Percentiles rank a stretch among this genome's conserved stretches.
These are phyloP conservation scores for Aspergillus heteromorphus DNA, from an alignment of 495 filamentous ascomycete genomes.

Conservation along the genomic window DNA sequence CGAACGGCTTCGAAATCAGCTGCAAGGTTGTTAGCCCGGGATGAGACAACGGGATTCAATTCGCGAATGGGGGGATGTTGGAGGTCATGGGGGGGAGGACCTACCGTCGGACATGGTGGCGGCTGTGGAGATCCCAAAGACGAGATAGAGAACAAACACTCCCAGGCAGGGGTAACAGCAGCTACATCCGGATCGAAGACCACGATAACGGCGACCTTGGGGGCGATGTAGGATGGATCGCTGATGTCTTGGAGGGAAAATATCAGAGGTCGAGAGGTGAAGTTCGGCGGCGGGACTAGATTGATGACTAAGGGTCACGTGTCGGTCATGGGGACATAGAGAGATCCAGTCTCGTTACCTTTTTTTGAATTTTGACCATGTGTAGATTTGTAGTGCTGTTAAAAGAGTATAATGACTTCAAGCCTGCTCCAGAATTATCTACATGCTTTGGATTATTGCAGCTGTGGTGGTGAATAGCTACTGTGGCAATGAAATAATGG, in stretches of 20 bases:
- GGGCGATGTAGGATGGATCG: conserved; percentile 16
- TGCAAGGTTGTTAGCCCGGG: conserved; percentile 26
- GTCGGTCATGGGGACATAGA: not conserved
- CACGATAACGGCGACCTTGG: conserved; percentile 28
- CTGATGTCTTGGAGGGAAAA: conserved; percentile 11
- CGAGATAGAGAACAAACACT: conserved; percentile 25
- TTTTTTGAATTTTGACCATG: too few species aligned
- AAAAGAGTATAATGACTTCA: too few species aligned
- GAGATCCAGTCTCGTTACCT: too few species aligned
- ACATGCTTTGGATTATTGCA: too few species aligned
- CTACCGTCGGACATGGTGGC: conserved; percentile 58
- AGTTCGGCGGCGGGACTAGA: conserved; percentile 11
- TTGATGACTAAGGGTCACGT: conserved; percentile 15
- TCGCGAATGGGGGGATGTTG: conserved; percentile 12
- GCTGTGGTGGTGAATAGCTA: too few species aligned
- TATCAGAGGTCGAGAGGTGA: conserved; percentile 10
- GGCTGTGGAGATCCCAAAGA: conserved; percentile 15
- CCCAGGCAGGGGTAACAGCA: conserved; percentile 26
- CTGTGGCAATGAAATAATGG: too few species aligned
- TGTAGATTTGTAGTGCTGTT: too few species aligned
- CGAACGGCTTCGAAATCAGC: conserved; percentile 79
- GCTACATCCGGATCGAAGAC: conserved; percentile 40
- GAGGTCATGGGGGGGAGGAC: conserved; percentile 22
- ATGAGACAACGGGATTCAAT: not conserved
- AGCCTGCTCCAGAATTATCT: too few species aligned